phyloP scores from a whole-genome alignment of 257 asterid genomes.

The Solanum lycopersicoides region DNA sequence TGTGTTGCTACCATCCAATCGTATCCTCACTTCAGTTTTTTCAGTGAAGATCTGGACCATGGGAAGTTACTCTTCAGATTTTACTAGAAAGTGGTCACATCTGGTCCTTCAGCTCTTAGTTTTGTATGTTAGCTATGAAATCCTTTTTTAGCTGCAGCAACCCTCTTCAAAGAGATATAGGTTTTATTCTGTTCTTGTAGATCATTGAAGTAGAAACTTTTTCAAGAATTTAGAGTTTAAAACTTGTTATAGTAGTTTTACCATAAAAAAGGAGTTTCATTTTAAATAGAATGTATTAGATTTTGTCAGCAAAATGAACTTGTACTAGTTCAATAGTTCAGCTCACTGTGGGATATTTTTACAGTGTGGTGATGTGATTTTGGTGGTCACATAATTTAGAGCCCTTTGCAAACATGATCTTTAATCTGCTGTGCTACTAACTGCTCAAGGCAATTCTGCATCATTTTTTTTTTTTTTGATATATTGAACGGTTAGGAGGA shows the following conservation, averaged over 20 bases:
- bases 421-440: neutral
- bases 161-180: slow-evolving; percentile 9
- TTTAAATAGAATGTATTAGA: neutral
- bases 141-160: slow-evolving; percentile 17
- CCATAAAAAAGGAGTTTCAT: neutral
- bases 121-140: slow-evolving; percentile 34
- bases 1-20: neutral
- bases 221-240: slow-evolving; percentile 25
- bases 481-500: neutral
- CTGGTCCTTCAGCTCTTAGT: slow-evolving; percentile 2
- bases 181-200: neutral
- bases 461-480: neutral
- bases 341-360: neutral
- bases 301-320: neutral
- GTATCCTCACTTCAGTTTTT: neutral
- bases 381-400: neutral
- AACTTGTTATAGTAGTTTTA: slow-evolving; percentile 4
- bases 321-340: neutral
- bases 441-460: neutral
- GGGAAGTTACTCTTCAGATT: neutral
- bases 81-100: neutral
- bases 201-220: slow-evolving; percentile 21
- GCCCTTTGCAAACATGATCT: neutral
- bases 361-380: neutral
- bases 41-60: neutral